phyloP scores from a whole-genome alignment of 768 basidiomycete species.

The Chalciporus sphaerocephalus region DNA sequence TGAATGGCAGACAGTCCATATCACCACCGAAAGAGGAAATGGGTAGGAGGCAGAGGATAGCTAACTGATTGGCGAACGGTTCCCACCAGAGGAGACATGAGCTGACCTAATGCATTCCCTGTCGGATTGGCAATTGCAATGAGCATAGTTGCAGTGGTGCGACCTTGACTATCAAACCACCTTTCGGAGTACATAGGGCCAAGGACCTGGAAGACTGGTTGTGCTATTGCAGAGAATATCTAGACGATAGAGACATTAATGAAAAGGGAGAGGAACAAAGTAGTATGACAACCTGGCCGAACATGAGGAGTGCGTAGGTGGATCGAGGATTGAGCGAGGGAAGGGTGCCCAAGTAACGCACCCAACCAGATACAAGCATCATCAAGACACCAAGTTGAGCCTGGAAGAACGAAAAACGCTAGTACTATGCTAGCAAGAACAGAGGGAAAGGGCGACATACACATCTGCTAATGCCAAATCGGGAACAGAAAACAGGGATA shows the following conservation, averaged over 20 bases:
- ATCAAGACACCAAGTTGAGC: slow-evolving; percentile 54
- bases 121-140: slow-evolving; percentile 64
- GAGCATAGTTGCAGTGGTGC: slow-evolving; percentile 73
- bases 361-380: slow-evolving; percentile 67
- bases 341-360: slow-evolving; percentile 71
- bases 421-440: background rate
- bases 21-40: slow-evolving; percentile 26
- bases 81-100: slow-evolving; percentile 62
- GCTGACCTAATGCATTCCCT: slow-evolving; percentile 67
- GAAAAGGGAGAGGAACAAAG: background rate
- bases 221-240: slow-evolving; percentile 60
- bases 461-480: slow-evolving; percentile 58
- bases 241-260: slow-evolving; percentile 20
- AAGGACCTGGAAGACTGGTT: slow-evolving; percentile 72
- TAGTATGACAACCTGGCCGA: slow-evolving; percentile 54
- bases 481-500: slow-evolving; percentile 53
- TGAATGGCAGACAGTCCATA: background rate
- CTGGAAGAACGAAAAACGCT: slow-evolving; percentile 37
- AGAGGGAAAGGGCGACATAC: slow-evolving; percentile 38
- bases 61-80: slow-evolving; percentile 56
- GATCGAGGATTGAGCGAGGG: slow-evolving; percentile 45
- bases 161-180: slow-evolving; percentile 74
- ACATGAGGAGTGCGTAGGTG: slow-evolving; percentile 61
- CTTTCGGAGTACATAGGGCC: slow-evolving; percentile 78
- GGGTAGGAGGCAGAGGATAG: slow-evolving; percentile 7